Evolutionary conservation across 495 filamentous ascomycete species (phyloP).

Genomic region (Penicillium pancosmium): DNA sequence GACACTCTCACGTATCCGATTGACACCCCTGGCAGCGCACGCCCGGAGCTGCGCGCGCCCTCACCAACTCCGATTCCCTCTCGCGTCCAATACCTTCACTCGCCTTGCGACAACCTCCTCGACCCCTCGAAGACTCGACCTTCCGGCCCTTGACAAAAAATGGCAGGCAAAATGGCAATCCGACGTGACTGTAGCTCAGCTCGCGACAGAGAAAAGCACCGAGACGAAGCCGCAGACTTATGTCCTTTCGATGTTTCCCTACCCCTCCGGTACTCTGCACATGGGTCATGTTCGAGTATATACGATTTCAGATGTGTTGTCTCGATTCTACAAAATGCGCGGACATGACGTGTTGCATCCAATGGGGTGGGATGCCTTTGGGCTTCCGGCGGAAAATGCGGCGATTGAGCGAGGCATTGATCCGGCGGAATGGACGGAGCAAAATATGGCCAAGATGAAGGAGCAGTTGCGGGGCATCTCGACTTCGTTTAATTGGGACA

Average conservation of each 20-base stretch:
- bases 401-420: constrained; percentile 85
- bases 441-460: constrained; percentile 84
- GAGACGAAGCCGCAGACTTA: constrained; percentile 61
- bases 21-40: constrained; percentile 27
- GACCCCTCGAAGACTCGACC: constrained; percentile 51
- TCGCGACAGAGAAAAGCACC: constrained; percentile 11
- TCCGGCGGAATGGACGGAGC: constrained; percentile 75
- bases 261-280: constrained; percentile 87
- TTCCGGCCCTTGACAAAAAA: constrained; percentile 70
- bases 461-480: constrained; percentile 76
- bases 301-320: constrained; percentile 84
- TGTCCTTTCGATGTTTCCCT: constrained; percentile 90
- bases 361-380: constrained; percentile 95
- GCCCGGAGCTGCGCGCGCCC: constrained; percentile 25
- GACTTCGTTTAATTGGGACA: constrained; percentile 78
- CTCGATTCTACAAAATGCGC: constrained; percentile 75
- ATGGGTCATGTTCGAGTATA: constrained; percentile 88
- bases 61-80: constrained; percentile 16
- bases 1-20: constrained; percentile 33
- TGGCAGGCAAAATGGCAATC: constrained; percentile 66
- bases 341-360: constrained; percentile 79
- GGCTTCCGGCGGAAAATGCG: constrained; percentile 88
- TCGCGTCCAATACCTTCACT: constrained; percentile 17
- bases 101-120: constrained; percentile 30
- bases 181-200: constrained; percentile 18